Conservation (phyloP, 2,329 filamentous ascomycete species). For the Didymella arachidicola region DNA sequence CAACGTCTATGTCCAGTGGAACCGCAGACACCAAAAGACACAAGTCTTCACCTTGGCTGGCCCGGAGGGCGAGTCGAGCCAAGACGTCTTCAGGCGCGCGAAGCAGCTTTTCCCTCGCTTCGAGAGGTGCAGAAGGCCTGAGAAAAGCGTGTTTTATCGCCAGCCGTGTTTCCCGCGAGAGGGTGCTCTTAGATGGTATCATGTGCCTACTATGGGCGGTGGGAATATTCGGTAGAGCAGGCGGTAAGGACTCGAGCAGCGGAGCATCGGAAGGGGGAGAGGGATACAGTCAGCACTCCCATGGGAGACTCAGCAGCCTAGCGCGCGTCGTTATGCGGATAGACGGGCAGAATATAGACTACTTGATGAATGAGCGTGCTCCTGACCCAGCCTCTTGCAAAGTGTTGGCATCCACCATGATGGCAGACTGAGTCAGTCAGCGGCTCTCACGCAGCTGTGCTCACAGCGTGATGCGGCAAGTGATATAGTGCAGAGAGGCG, state of each 20-base stretch:
- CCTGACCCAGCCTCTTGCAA: neutral
- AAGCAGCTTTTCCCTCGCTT: slow-evolving; percentile 1
- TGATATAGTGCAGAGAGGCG: neutral
- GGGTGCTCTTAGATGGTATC: neutral
- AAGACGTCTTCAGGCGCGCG: slow-evolving; percentile 1
- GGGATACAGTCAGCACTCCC: too few relatives aligned
- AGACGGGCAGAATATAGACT: neutral
- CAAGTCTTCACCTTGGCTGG: neutral
- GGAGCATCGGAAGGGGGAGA: too few relatives aligned
- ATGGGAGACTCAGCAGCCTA: neutral
- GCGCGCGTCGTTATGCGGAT: neutral
- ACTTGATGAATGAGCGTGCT: neutral
- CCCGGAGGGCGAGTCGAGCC: neutral
- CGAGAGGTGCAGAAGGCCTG: neutral
- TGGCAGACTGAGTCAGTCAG: neutral
- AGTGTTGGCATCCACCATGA: neutral
- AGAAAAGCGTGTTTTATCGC: neutral
- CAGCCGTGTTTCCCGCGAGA: neutral
- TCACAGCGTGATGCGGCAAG: neutral
- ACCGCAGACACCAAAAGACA: slow-evolving; percentile 2
- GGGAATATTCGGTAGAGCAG: neutral
- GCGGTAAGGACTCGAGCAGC: neutral
- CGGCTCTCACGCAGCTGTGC: too few relatives aligned
- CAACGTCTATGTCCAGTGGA: neutral
- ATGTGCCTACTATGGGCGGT: slow-evolving; percentile 6